phyloP scores from a whole-genome alignment of 2,329 filamentous ascomycete species.

The Didymella arachidicola region DNA sequence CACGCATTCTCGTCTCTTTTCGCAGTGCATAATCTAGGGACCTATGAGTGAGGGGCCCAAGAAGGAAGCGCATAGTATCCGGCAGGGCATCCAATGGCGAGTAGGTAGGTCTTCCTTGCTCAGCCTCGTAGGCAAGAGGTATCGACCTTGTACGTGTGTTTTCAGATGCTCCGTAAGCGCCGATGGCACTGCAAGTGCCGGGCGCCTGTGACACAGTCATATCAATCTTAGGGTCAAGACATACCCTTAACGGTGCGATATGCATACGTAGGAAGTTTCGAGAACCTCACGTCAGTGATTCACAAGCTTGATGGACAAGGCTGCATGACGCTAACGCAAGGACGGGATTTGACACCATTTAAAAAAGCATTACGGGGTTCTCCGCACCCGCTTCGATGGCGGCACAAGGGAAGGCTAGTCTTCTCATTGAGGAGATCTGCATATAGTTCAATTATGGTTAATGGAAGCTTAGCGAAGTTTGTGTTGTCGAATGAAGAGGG shows the following conservation, averaged over 20 bases:
- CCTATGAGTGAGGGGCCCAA: not conserved
- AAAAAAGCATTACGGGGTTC: not conserved
- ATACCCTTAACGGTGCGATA: too few species aligned
- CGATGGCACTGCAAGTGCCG: too few species aligned
- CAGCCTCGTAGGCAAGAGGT: not conserved
- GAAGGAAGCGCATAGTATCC: not conserved
- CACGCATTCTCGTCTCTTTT: not conserved
- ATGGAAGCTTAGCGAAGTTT: constrained; percentile 13
- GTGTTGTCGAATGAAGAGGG: constrained; percentile 31
- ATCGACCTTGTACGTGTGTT: not conserved
- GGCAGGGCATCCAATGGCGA: not conserved
- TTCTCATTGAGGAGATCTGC: too few species aligned
- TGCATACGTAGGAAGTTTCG: too few species aligned
- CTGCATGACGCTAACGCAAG: constrained; percentile 30
- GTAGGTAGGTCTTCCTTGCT: not conserved
- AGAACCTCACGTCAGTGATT: too few species aligned
- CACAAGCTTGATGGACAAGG: constrained; percentile 8
- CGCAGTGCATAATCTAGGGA: not conserved
- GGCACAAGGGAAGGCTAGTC: too few species aligned
- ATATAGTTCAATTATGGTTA: too few species aligned
- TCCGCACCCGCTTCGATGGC: not conserved
- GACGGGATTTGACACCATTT: not conserved
- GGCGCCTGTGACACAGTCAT: too few species aligned
- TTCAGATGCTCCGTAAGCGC: too few species aligned
- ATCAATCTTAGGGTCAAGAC: too few species aligned